A percentile compares a stretch with the other conserved stretches of the same genome.
Conservation (phyloP, 2,329 filamentous ascomycete genomes). For the Cercospora berteroae region DNA sequence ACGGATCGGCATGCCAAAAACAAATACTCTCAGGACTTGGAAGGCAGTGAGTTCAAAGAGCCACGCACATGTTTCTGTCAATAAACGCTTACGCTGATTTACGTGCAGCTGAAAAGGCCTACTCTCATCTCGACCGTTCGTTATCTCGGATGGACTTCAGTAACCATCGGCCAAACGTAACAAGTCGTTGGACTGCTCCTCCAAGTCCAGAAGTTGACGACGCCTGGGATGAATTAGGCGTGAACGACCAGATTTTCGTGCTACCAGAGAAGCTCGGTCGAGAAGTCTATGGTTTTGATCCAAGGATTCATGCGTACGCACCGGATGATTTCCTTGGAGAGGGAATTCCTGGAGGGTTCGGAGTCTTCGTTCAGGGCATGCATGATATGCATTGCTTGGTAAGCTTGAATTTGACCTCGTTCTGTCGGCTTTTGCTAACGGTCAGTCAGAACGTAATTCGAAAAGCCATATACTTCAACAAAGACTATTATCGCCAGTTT, state of each 20-base stretch:
- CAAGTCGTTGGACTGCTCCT: conserved; percentile 11
- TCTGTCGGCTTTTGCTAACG: background rate
- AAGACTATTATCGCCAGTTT: conserved; percentile 9
- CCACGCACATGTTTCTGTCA: background rate
- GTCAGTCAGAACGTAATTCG: conserved; percentile 7
- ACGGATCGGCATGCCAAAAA: background rate
- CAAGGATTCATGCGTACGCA: conserved; percentile 3
- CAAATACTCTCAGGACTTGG: background rate
- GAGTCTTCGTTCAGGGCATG: conserved; percentile 4
- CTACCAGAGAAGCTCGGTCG: conserved; percentile 8
- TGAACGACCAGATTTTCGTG: conserved; percentile 7
- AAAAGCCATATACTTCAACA: conserved; percentile 9
- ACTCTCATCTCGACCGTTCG: background rate
- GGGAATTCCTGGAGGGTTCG: background rate
- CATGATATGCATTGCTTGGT: conserved; percentile 18
- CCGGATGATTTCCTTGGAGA: conserved; percentile 2
- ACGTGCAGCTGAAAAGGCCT: background rate
- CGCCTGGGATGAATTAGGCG: conserved; percentile 16
- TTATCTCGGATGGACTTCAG: conserved; percentile 9
- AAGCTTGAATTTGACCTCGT: background rate
- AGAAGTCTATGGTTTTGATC: conserved; percentile 9
- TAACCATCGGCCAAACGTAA: conserved; percentile 5
- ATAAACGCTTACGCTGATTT: background rate
- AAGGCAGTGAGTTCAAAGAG: background rate
- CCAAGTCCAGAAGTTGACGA: conserved; percentile 14